A percentile compares a stretch with the other conserved stretches of the same genome.
phyloP scores from a whole-genome alignment of 2,329 filamentous ascomycete genomes.

The Diaporthe humulicola region DNA sequence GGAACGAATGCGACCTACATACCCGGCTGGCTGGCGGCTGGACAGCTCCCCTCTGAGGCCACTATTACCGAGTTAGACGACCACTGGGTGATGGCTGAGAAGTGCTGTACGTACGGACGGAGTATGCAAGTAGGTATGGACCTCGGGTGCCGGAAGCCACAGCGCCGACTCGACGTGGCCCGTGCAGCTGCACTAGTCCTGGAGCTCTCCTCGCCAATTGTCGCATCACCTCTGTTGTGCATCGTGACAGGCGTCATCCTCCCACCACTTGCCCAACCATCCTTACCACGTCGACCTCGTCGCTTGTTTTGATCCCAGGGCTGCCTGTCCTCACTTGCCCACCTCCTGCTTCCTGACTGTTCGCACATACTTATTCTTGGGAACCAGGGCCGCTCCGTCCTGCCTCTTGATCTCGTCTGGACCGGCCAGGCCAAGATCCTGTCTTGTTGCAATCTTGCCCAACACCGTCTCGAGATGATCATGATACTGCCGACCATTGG shows the following conservation, averaged over 20 bases:
- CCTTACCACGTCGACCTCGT: constrained; percentile 9
- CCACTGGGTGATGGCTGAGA: no score
- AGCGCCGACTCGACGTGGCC: constrained; percentile 14
- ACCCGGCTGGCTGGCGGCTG: neutral
- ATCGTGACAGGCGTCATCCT: constrained; percentile 24
- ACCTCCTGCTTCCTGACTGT: constrained; percentile 12
- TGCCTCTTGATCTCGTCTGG: constrained; percentile 11
- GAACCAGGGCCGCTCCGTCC: neutral
- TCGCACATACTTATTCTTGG: constrained; percentile 14
- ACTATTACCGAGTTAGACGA: no score
- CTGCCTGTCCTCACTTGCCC: neutral
- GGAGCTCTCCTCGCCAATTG: constrained; percentile 34
- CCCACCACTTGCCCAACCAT: constrained; percentile 12
- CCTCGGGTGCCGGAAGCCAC: constrained; percentile 20
- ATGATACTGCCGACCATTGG: constrained; percentile 33
- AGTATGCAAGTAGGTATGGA: neutral
- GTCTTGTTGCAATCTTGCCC: constrained; percentile 25
- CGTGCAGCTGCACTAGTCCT: constrained; percentile 11
- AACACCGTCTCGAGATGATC: constrained; percentile 34
- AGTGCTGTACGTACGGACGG: no score
- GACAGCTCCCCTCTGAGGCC: no score
- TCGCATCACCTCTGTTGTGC: constrained; percentile 21
- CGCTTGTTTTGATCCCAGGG: constrained; percentile 27
- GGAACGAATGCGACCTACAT: neutral
- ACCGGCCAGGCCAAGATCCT: constrained; percentile 30